These are phyloP conservation scores for Periglandula ipomoeae DNA, from an alignment of 2,329 filamentous ascomycete species.

Conservation along the genomic window DNA sequence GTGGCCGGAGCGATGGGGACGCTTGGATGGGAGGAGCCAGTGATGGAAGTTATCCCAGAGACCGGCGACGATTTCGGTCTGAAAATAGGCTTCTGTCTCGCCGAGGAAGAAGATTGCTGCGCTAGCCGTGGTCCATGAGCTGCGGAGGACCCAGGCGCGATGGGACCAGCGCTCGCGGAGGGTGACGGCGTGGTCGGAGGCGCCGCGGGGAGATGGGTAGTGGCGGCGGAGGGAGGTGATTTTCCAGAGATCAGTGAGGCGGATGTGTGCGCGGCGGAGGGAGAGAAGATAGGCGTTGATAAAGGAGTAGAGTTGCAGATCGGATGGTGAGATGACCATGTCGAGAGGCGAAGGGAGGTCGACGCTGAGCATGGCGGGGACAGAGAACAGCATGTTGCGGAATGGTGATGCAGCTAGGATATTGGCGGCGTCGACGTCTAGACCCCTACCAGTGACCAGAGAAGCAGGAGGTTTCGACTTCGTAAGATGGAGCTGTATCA, in stretches of 20 bases:
- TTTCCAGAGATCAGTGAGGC: slow-evolving; percentile 80
- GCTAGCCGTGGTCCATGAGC: slow-evolving; percentile 82
- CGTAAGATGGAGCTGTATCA: slow-evolving; percentile 58
- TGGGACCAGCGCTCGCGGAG: slow-evolving; percentile 55
- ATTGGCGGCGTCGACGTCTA: slow-evolving; percentile 21
- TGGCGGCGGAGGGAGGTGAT: slow-evolving; percentile 68
- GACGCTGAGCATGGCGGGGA: slow-evolving; percentile 58
- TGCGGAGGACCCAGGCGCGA: slow-evolving; percentile 61
- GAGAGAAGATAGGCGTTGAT: slow-evolving; percentile 83
- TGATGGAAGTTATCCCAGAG: slow-evolving; percentile 71
- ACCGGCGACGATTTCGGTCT: slow-evolving; percentile 76
- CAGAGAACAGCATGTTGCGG: slow-evolving; percentile 72
- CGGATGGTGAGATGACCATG: slow-evolving; percentile 69
- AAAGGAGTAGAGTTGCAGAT: slow-evolving; percentile 71
- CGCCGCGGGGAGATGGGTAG: slow-evolving; percentile 59
- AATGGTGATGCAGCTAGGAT: slow-evolving; percentile 51
- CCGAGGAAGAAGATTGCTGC: slow-evolving; percentile 83
- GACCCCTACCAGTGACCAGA: slow-evolving; percentile 26
- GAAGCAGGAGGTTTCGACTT: slow-evolving; percentile 35
- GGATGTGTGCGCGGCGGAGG: slow-evolving; percentile 76
- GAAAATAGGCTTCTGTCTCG: slow-evolving; percentile 80
- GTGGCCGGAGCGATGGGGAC: not conserved
- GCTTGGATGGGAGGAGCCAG: slow-evolving; percentile 54
- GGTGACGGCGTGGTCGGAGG: slow-evolving; percentile 49
- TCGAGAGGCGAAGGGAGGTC: slow-evolving; percentile 73